Conservation (phyloP, 73 alveolate species). For the Paramecium primaurelia region DNA sequence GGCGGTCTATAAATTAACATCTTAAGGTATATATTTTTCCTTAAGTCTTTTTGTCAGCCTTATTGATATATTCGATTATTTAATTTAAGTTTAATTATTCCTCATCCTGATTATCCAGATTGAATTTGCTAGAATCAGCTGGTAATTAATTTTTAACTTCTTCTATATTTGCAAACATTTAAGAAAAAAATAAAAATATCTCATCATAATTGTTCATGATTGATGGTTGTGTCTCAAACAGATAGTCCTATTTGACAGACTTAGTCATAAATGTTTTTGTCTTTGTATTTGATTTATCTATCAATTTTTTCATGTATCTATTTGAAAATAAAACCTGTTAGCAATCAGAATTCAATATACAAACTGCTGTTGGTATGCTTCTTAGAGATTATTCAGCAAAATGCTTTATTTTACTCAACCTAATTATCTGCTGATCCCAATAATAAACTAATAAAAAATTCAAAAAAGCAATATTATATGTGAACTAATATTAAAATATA, state of each 20-base stretch:
- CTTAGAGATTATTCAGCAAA: background rate
- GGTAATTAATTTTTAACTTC: background rate
- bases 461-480: background rate
- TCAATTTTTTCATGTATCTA: background rate
- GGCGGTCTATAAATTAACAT: background rate
- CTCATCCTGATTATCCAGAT: background rate
- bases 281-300: background rate
- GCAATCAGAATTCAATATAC: background rate
- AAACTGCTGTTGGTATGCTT: constrained; percentile 26
- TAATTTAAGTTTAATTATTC: background rate
- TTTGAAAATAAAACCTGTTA: background rate
- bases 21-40: background rate
- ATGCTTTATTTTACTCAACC: background rate
- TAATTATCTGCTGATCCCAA: constrained; percentile 21
- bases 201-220: background rate
- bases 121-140: background rate
- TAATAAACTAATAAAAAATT: background rate
- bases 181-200: background rate
- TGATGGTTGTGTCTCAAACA: background rate
- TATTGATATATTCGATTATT: background rate
- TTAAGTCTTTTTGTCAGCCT: background rate
- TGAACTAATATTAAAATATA: background rate
- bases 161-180: background rate
- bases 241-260: background rate
- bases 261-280: background rate